Conservation (phyloP, 2,329 filamentous ascomycete species). For the Didymella glomerata region DNA sequence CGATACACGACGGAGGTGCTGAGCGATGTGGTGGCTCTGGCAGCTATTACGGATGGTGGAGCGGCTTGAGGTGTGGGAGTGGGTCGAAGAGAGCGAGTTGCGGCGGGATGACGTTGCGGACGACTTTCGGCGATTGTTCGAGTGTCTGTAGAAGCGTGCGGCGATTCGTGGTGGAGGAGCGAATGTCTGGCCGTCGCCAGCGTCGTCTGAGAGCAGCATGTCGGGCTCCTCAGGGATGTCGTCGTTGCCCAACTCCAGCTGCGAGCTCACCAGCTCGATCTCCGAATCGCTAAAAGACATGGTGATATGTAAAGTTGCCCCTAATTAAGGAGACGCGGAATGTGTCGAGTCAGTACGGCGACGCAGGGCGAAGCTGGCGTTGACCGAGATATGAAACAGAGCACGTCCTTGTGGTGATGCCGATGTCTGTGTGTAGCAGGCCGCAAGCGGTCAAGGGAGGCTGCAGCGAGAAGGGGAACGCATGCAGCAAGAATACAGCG, state of each 20-base stretch:
- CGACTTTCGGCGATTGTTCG: slow-evolving; percentile 73
- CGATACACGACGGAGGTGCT: slow-evolving; percentile 79
- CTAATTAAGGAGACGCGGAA: slow-evolving; percentile 29
- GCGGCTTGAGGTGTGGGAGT: slow-evolving; percentile 73
- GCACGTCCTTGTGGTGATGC: slow-evolving; percentile 37
- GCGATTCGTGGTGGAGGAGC: slow-evolving; percentile 79
- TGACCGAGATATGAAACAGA: slow-evolving; percentile 40
- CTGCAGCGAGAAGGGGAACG: slow-evolving; percentile 20
- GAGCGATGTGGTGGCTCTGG: slow-evolving; percentile 79
- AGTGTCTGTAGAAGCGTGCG: slow-evolving; percentile 75
- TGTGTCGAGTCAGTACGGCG: slow-evolving; percentile 30
- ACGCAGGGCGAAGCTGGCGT: slow-evolving; percentile 22
- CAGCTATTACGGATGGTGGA: slow-evolving; percentile 61
- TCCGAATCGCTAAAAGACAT: slow-evolving; percentile 48
- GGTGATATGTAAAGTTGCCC: slow-evolving; percentile 23
- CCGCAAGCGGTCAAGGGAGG: slow-evolving; percentile 32
- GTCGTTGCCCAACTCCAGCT: slow-evolving; percentile 45
- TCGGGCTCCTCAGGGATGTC: slow-evolving; percentile 54
- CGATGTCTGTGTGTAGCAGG: slow-evolving; percentile 29
- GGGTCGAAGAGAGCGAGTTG: slow-evolving; percentile 79
- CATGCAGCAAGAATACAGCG: slow-evolving; percentile 30
- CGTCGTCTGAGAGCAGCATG: slow-evolving; percentile 52
- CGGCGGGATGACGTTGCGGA: slow-evolving; percentile 81
- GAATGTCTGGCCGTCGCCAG: slow-evolving; percentile 55
- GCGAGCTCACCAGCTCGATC: slow-evolving; percentile 41